Percentiles rank a stretch among this genome's conserved stretches.
These are phyloP conservation scores for Apiosordaria backusii DNA, from an alignment of 495 filamentous ascomycete species.

Conservation along the genomic window DNA sequence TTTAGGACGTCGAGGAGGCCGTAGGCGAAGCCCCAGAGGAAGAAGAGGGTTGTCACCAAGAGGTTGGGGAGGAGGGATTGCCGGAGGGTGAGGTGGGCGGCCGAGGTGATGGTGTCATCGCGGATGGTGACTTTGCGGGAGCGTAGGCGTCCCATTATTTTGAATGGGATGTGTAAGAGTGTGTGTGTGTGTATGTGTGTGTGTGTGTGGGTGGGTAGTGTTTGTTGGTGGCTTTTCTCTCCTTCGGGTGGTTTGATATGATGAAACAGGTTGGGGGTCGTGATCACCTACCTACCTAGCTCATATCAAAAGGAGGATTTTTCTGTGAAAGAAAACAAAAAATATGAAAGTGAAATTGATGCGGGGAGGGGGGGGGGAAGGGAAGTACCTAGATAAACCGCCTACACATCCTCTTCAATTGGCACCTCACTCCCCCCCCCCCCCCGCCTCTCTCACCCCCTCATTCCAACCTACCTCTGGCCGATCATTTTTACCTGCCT, in stretches of 20 bases:
- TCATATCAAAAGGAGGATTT: no score
- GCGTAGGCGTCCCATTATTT: neutral
- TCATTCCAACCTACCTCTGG: neutral
- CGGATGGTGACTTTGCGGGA: constrained; percentile 24
- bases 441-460: neutral
- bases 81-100: constrained; percentile 49
- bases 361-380: no score
- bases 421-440: neutral
- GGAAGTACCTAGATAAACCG: no score
- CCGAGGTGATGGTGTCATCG: constrained; percentile 48
- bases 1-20: constrained; percentile 59
- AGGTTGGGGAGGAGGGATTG: constrained; percentile 51
- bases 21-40: constrained; percentile 79
- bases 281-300: no score
- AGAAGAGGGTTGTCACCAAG: constrained; percentile 66
- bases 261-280: no score
- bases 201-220: no score
- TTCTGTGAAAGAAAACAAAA: no score
- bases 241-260: no score
- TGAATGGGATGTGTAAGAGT: no score
- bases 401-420: neutral
- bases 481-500: neutral
- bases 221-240: no score
- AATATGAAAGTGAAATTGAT: no score
- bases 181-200: no score